Evolutionary conservation across 305 asterid genomes (phyloP).

Genomic region (Euphrasia arctica): DNA sequence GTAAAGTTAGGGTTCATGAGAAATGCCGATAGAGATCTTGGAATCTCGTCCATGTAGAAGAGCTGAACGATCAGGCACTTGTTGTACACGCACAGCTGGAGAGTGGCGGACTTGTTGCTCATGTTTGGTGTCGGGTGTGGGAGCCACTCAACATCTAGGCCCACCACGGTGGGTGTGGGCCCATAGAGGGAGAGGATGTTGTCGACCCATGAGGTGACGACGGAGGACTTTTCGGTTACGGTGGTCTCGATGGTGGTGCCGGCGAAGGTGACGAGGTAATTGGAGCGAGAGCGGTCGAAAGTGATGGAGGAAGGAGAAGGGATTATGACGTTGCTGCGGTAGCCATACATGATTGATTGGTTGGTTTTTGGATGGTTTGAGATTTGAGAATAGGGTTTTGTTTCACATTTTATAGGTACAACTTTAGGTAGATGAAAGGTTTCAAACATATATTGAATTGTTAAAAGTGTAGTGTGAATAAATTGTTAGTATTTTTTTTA

Average conservation of each 20-base stretch:
- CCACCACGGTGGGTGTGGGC: slow-evolving; percentile 37
- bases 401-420: no score
- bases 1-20: slow-evolving; percentile 45
- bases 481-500: no score
- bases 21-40: slow-evolving; percentile 33
- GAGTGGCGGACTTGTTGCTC: slow-evolving; percentile 25
- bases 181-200: slow-evolving; percentile 30
- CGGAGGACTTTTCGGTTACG: slow-evolving; percentile 40
- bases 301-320: slow-evolving; percentile 10
- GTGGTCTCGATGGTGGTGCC: slow-evolving; percentile 50
- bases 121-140: slow-evolving; percentile 1
- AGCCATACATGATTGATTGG: no score
- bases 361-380: no score
- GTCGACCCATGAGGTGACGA: slow-evolving; percentile 38
- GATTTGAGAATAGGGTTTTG: no score
- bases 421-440: no score
- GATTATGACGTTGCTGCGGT: neutral
- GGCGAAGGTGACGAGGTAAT: slow-evolving; percentile 33
- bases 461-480: no score
- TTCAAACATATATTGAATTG: no score
- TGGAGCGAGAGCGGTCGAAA: slow-evolving; percentile 27
- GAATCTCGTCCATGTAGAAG: slow-evolving; percentile 54
- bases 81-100: slow-evolving; percentile 50
- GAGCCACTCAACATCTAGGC: slow-evolving; percentile 4
- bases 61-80: slow-evolving; percentile 62